phyloP scores from a whole-genome alignment of 2,329 filamentous ascomycete genomes.

The Botryotinia globosa region DNA sequence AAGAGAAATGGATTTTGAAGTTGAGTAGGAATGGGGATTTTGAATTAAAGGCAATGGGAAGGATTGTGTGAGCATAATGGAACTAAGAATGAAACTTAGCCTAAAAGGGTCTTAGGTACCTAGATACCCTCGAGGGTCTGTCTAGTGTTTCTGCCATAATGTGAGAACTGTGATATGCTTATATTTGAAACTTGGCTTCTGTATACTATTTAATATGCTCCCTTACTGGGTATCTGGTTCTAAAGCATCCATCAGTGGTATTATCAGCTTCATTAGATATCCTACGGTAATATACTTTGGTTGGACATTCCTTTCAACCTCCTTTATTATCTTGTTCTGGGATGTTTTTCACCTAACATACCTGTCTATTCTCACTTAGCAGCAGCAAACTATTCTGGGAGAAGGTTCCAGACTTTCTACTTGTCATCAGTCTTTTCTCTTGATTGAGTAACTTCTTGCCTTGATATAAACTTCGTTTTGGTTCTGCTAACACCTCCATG shows the following conservation, averaged over 20 bases:
- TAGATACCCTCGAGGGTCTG: background rate
- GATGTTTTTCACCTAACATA: background rate
- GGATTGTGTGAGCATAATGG: background rate
- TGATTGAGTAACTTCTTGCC: background rate
- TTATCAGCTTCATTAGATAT: background rate
- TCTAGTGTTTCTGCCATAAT: background rate
- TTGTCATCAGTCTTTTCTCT: background rate
- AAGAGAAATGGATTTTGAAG: background rate
- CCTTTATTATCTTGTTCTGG: background rate
- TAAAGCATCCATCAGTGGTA: background rate
- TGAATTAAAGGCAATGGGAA: background rate
- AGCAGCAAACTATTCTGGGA: rapidly evolving
- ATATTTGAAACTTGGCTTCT: background rate
- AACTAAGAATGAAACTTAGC: background rate
- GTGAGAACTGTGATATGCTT: background rate
- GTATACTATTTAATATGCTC: background rate
- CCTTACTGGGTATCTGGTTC: no score
- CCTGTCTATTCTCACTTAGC: background rate
- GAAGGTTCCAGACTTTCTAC: background rate
- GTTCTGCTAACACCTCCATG: background rate
- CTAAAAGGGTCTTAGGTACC: background rate
- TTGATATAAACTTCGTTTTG: background rate
- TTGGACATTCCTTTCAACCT: background rate
- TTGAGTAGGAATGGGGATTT: background rate
- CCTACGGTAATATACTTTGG: background rate